Evolutionary conservation across 1,284 basidiomycete species (phyloP).

Genomic region (Ustilago hordei): DNA sequence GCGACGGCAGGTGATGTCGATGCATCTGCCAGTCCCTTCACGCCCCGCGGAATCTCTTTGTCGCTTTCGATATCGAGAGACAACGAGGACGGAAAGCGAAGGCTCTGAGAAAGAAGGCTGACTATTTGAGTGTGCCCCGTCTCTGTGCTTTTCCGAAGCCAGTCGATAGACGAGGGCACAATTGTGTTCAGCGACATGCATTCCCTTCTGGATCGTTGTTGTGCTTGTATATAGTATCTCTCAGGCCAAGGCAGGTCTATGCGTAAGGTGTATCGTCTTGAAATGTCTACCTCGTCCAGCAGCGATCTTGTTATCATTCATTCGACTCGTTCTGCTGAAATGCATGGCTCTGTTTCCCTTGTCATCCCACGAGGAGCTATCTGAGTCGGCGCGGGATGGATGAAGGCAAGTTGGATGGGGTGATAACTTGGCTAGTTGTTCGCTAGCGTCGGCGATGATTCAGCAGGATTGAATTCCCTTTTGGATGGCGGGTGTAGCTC

Average conservation of each 20-base stretch:
- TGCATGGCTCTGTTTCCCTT: too few species aligned
- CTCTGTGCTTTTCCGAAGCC: constrained; percentile 20
- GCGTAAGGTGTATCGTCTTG: too few species aligned
- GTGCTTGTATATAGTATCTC: not conserved
- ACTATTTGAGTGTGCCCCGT: constrained; percentile 56
- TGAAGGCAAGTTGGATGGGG: too few species aligned
- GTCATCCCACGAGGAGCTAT: too few species aligned
- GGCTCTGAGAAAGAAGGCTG: constrained; percentile 45
- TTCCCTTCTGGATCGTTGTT: not conserved
- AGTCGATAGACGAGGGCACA: constrained; percentile 49
- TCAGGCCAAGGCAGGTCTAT: not conserved
- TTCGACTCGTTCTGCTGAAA: too few species aligned
- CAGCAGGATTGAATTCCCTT: too few species aligned
- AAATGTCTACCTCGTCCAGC: too few species aligned
- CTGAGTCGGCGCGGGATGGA: too few species aligned
- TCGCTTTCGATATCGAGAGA: not conserved
- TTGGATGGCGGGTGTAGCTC: too few species aligned
- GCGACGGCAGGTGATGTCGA: constrained; percentile 35
- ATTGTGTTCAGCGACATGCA: constrained; percentile 54
- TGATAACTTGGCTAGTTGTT: too few species aligned
- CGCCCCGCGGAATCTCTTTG: constrained; percentile 14
- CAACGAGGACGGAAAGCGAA: constrained; percentile 33
- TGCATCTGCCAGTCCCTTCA: constrained; percentile 51
- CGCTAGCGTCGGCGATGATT: too few species aligned
- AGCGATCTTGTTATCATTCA: too few species aligned